Base-by-base conservation (phyloP, 768 basidiomycete species). In the Boletus vinaceobasis region DNA sequence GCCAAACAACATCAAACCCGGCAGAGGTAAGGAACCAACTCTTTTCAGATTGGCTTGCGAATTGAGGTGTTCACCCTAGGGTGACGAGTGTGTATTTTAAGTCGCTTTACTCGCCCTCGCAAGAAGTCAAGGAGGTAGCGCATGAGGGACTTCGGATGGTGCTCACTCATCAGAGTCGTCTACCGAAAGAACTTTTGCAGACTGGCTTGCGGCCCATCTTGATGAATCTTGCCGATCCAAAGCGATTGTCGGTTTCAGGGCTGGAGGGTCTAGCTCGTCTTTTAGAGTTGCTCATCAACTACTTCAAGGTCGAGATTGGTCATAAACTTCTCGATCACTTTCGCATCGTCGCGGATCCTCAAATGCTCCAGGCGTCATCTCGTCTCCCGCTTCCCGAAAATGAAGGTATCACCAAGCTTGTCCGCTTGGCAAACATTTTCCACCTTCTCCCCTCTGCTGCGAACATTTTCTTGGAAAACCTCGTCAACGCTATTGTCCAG, bases 271-370 rank as follows among this genome's bases (percentile, higher is more conserved):
- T 99, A 23, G 96, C 95, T 13, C 86, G 96, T 13, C 80, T 99
- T 46, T 77, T 99, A 46, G 93, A 97, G 69, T 81, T 99, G 7
- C 74, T 99, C 52, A 97, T 94, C 37, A 98, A 98, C 70, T 98
- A 99, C 74, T 99, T 99, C 85, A 98, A 98, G 71, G 96, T 99
- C 17, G 97, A 99, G 75, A 98, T 99, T 56, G 97, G 97, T 1
- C 84, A 91, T 70, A 99, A 99, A 73, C 83, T 99, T 7, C 78
- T 99, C 21, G 97, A 98, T 64, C 97, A 99, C 69, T 98, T 96
- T 74, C 86, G 88, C 40, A 85, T 88, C 36, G 87, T 99, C 21
- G 91, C 96, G 26, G 93, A 96, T 64, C 88, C 92, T 14, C 86
- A 87, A 60, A 86, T 91, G 76, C 79, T 98, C 27, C 80, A 82